Base-by-base conservation (phyloP, 345 rosid species). In the Eucalyptus pauciflora region DNA sequence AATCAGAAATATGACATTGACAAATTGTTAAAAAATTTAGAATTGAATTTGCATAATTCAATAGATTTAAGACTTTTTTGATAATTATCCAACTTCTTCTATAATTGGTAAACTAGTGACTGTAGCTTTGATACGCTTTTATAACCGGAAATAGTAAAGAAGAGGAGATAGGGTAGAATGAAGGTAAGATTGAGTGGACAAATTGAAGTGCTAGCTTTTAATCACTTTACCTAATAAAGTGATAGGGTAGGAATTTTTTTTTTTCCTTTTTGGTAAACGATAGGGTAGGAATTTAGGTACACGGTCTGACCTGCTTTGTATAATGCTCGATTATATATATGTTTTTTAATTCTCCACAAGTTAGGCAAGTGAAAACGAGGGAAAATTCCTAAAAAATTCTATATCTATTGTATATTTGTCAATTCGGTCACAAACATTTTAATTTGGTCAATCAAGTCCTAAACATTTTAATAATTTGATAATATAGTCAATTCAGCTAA, bases 401-500 rank as follows among this genome's bases (percentile, higher is more conserved):
- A 56, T 22, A 56, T 56, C 0, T 0, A 24, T 22, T 0, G 0
- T 25, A 22, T 4, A 22, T 56, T 22, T 56, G 4, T 56, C 62
- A 24, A 56, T 24, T 56, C 0, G 3, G 13, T 56, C 1, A 10
- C 29, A 56, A 56, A 56, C 13, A 22, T 56, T 56, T 56, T 10
- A 9, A 56, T 56, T 24, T 56, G 29, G 13, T 56, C 13, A 56
- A 56, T 56, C 13, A 1, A 0, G 29, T 56, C 62, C 1, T 56
- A 56, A 56, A 56, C 13, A 22, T 56, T 22, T 56, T 56, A 0
- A 3, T 56, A 56, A 56, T 56, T 56, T 56, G 6, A 13, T 25
- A 56, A 56, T 56, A 56, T 56, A 56, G 62, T 56, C 3, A 10
- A 56, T 56, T 24, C 0, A 24, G 3, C 13, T 13, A 56, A 24